Evolutionary conservation across 2,329 filamentous ascomycete genomes (phyloP).

Genomic region (Fusarium pseudonygamai): DNA sequence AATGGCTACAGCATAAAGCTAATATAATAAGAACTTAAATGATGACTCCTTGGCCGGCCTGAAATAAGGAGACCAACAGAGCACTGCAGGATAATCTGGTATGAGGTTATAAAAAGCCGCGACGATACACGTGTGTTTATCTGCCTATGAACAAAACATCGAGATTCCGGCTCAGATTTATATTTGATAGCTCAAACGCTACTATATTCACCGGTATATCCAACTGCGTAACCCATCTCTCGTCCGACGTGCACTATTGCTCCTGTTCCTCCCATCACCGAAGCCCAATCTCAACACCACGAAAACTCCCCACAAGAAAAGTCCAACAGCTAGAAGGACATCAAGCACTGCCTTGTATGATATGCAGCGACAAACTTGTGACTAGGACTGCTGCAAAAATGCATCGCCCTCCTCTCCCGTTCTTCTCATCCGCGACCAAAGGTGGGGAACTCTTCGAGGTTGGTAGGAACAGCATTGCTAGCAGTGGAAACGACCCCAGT

Average conservation of each 20-base stretch:
- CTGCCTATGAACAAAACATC: neutral
- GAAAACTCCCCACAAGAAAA: neutral
- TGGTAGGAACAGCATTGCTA: neutral
- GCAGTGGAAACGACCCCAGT: neutral
- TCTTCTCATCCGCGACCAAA: neutral
- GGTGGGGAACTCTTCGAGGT: neutral
- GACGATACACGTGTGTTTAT: fast-evolving
- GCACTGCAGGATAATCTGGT: no score
- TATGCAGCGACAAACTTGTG: neutral
- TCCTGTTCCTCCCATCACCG: no score
- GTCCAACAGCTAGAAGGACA: neutral
- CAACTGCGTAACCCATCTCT: neutral
- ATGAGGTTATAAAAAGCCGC: fast-evolving
- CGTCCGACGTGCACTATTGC: no score
- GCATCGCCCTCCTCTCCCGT: neutral
- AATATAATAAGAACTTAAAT: no score
- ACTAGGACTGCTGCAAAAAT: neutral
- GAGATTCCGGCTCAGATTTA: neutral
- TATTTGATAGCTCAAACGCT: neutral
- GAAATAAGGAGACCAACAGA: fast-evolving
- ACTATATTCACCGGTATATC: neutral
- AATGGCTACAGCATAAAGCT: no score
- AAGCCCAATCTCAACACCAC: neutral
- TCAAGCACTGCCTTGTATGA: neutral
- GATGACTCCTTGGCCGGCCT: no score